A percentile compares a stretch with the other conserved stretches of the same genome.
Conservation (phyloP, 306 rosid species). For the Clitoria ternatea region DNA sequence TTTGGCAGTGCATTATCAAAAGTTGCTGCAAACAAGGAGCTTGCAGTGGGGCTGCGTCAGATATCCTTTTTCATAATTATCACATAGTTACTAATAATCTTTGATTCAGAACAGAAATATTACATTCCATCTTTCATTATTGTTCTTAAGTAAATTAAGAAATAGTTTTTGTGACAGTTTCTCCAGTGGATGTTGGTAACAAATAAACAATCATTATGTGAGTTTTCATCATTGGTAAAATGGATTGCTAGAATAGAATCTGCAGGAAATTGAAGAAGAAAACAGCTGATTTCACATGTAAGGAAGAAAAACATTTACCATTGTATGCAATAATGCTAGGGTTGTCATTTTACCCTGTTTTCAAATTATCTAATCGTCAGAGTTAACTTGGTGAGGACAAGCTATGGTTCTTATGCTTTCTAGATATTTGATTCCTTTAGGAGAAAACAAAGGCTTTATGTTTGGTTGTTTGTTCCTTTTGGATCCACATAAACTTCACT, state of each 20-base stretch:
- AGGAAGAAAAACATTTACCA: not conserved
- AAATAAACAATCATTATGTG: not conserved
- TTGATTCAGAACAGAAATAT: conserved; percentile 1
- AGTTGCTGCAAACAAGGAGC: conserved; percentile 79
- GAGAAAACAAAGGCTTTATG: not conserved
- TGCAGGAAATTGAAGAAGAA: not conserved
- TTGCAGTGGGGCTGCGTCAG: conserved; percentile 75
- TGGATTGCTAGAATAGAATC: not conserved
- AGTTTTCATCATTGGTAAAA: conserved; percentile 10
- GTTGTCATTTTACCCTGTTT: conserved; percentile 12
- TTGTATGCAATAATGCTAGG: not conserved
- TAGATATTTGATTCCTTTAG: not conserved
- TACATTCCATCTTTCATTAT: not conserved
- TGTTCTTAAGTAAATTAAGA: conserved; percentile 1
- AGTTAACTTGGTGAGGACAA: not conserved
- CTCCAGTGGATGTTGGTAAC: not conserved
- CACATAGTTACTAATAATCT: conserved; percentile 6
- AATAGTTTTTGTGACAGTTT: not conserved
- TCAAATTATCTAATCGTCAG: not conserved
- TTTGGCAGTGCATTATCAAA: conserved; percentile 86
- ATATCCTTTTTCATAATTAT: conserved; percentile 59
- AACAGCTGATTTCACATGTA: not conserved
- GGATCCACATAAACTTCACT: not conserved
- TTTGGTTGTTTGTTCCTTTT: conserved; percentile 14
- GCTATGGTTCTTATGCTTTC: not conserved